Evolutionary conservation across 495 filamentous ascomycete species (phyloP).

Genomic region (Chaetomium cochliodes): DNA sequence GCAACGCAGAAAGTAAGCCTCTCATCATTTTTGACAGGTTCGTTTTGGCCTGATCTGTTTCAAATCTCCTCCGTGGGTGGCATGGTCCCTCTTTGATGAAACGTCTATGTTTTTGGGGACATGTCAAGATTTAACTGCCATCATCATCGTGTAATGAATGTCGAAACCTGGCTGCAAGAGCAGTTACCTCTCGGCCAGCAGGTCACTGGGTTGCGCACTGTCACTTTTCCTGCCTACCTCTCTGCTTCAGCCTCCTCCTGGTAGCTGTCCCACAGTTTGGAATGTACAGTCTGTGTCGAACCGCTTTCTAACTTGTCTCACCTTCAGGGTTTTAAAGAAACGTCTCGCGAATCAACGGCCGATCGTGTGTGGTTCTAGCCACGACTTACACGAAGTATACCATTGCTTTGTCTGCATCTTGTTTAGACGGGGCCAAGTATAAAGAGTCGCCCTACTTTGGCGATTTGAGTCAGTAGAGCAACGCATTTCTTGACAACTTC

Average conservation of each 20-base stretch:
- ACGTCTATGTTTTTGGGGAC: neutral
- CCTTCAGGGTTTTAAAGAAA: conserved; percentile 6
- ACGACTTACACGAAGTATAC: neutral
- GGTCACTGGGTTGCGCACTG: conserved; percentile 10
- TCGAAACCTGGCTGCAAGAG: conserved; percentile 1
- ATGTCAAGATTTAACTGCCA: neutral
- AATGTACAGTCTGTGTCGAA: conserved; percentile 12
- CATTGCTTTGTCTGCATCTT: neutral
- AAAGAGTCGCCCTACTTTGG: neutral
- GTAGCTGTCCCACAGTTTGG: neutral
- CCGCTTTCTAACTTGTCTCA: conserved; percentile 19
- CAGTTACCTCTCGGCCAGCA: conserved; percentile 25
- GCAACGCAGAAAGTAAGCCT: conserved; percentile 11
- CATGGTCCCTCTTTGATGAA: neutral
- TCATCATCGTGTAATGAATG: neutral
- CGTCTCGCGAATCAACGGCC: neutral
- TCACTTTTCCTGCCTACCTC: too few relatives aligned
- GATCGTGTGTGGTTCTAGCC: neutral
- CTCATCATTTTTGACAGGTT: neutral
- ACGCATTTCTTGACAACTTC: neutral
- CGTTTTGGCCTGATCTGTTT: neutral
- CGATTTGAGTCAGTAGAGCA: neutral
- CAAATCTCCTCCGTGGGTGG: neutral
- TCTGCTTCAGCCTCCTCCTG: neutral
- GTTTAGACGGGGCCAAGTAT: neutral